phyloP scores from a whole-genome alignment of 2,329 filamentous ascomycete species.

The Chaetomium olivaceum region DNA sequence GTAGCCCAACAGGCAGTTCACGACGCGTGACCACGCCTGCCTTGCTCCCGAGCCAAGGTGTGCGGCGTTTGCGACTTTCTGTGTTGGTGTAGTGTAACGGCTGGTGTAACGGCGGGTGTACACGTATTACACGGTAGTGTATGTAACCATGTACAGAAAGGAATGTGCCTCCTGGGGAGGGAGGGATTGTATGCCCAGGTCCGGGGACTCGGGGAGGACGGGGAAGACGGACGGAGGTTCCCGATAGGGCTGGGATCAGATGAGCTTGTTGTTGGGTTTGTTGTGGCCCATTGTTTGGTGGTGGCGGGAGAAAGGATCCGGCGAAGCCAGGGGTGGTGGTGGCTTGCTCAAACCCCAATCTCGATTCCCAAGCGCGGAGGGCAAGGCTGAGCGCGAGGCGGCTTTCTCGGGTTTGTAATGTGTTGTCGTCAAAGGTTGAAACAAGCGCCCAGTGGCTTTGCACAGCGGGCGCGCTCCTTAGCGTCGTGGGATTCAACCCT shows the following conservation, averaged over 20 bases:
- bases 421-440: constrained; percentile 8
- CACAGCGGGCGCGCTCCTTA: neutral
- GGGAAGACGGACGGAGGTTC: neutral
- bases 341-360: neutral
- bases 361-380: neutral
- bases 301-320: neutral
- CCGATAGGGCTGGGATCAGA: constrained; percentile 4
- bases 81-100: neutral
- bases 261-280: neutral
- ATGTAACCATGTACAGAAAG: neutral
- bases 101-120: constrained; percentile 1
- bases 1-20: neutral
- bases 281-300: neutral
- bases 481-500: constrained; percentile 1
- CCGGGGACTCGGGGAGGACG: neutral
- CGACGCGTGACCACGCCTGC: neutral
- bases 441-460: constrained; percentile 17
- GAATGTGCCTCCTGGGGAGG: neutral
- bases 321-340: neutral
- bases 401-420: neutral
- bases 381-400: neutral
- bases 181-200: neutral
- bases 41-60: neutral
- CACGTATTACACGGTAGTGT: neutral
- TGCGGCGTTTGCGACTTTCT: neutral